A percentile compares a stretch with the other conserved stretches of the same genome.
Conservation (phyloP, 208 protist species). For the Crithidia fasciculata region DNA sequence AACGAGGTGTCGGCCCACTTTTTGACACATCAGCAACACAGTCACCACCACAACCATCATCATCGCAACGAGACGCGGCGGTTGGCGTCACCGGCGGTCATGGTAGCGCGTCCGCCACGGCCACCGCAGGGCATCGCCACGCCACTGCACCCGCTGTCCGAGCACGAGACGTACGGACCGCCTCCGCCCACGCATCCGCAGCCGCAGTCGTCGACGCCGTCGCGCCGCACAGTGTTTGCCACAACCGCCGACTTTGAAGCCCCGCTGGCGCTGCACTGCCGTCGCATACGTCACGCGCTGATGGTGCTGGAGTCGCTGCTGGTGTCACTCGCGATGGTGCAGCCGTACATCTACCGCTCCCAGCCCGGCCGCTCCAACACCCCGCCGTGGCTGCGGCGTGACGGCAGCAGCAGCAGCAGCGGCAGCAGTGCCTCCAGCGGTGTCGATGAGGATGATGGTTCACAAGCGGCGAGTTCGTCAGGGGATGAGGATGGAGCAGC, state of each 20-base stretch:
- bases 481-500: not conserved
- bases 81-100: not conserved
- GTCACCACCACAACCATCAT: not conserved
- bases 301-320: slow-evolving; percentile 46
- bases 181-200: not conserved
- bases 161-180: not conserved
- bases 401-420: slow-evolving; percentile 21
- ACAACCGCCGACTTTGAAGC: slow-evolving; percentile 25
- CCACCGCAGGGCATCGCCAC: not conserved
- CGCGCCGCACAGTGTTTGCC: not conserved
- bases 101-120: not conserved
- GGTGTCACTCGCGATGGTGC: slow-evolving; percentile 30
- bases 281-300: slow-evolving; percentile 36
- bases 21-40: too few species aligned
- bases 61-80: not conserved
- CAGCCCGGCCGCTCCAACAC: not conserved
- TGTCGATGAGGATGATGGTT: not conserved
- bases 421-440: not conserved
- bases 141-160: not conserved
- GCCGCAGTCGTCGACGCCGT: not conserved
- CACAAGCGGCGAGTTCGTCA: not conserved
- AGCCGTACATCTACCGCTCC: slow-evolving; percentile 24
- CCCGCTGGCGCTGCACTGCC: slow-evolving; percentile 31
- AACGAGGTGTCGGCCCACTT: slow-evolving; percentile 5
- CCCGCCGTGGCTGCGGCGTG: slow-evolving; percentile 20